Evolutionary conservation across 163 green algal species (phyloP), one percentile per base, ranked within the genome.

Genomic region (Scenedesmus sp.): DNA sequence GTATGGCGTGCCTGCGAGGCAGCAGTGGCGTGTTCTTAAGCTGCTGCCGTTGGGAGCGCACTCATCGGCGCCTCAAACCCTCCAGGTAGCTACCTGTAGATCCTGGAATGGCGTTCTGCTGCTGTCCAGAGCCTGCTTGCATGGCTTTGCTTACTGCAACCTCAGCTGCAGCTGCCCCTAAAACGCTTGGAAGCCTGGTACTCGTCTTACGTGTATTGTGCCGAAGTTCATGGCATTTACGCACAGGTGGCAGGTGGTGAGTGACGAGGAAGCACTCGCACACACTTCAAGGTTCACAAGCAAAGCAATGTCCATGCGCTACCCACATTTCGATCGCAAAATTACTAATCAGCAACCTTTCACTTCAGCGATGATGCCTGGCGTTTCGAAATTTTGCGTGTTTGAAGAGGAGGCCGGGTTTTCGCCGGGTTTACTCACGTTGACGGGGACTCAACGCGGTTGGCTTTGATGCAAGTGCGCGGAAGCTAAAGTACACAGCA

Each of bases 1-100:
- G 70, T 52, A 79, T 79, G 70, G 70, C 70, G 70, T 79, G 59
- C 84, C 84, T 89, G 84, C 84, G 34, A 81, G 60, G 34, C 84
- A 89, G n/a, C 60, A 88, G 23, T 79, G 70, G 23, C 70, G 70
- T 79, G 70, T 46, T 79, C 70, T 46, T 79, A 6, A 52, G 70
- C 70, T 79, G 70, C 70, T 79, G 23, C 70, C 59, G 20, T 52
- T 52, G 70, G 23, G 23, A 79, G 5, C 23, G 70, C 23, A 23
- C 20, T 23, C 46, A 3, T 64, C 12, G 46, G 1, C 2, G 46
- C 23, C 70, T 52, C 23, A 52, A 6, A 4, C 18, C 23, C 23
- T 79, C 23, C 20, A 52, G 23, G 7, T 52, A 13, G 5, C 5
- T 79, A 79, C 70, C 70, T 52, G 70, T 6, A 16, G 70, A 79